These are phyloP conservation scores for Lentinula raphanica DNA, from an alignment of 768 basidiomycete genomes.

Conservation along the genomic window DNA sequence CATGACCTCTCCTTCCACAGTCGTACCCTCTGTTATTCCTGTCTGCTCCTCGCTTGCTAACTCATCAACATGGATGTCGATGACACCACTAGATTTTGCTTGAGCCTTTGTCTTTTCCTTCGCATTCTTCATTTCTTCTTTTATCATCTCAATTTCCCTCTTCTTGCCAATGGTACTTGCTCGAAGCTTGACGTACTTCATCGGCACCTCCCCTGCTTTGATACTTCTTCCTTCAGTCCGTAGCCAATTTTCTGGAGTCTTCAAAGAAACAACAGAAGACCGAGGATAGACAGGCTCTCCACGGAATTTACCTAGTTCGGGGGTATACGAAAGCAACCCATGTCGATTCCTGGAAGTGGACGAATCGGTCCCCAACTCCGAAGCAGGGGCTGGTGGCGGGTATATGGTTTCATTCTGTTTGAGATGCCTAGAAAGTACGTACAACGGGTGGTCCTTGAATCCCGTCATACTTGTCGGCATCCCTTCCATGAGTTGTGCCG, in stretches of 20 bases:
- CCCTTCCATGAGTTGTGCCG: slow-evolving; percentile 74
- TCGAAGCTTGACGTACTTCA: slow-evolving; percentile 86
- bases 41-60: background rate
- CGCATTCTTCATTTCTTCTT: slow-evolving; percentile 36
- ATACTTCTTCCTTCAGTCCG: slow-evolving; percentile 71
- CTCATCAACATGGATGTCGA: slow-evolving; percentile 3
- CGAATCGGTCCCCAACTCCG: background rate
- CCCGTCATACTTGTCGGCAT: slow-evolving; percentile 90
- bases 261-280: slow-evolving; percentile 75
- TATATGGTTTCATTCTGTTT: slow-evolving; percentile 83
- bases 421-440: slow-evolving; percentile 81
- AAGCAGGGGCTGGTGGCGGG: slow-evolving; percentile 45
- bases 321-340: slow-evolving; percentile 22
- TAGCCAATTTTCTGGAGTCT: slow-evolving; percentile 95
- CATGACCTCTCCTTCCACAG: slow-evolving; percentile 48
- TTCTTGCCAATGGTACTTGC: slow-evolving; percentile 74
- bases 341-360: background rate
- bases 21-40: background rate
- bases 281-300: slow-evolving; percentile 91
- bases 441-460: slow-evolving; percentile 94
- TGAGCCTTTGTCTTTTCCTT: slow-evolving; percentile 29
- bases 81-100: slow-evolving; percentile 19
- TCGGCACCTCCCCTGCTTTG: slow-evolving; percentile 69
- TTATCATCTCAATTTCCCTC: slow-evolving; percentile 55
- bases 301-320: slow-evolving; percentile 86